Conservation (phyloP, 1,139 yeast genomes). For the Diutina neorugosa region DNA sequence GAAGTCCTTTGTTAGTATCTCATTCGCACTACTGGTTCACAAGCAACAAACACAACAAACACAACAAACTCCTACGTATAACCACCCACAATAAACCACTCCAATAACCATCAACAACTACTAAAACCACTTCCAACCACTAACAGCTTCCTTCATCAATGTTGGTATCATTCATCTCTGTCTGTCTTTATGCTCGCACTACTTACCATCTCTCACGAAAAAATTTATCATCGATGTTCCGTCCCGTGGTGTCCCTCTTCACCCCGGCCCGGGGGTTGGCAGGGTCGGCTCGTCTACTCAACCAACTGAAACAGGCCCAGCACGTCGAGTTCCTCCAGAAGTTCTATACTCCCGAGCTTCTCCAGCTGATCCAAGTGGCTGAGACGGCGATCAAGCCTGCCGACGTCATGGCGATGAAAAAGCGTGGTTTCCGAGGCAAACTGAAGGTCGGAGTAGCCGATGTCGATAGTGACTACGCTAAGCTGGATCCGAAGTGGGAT, state of each 20-base stretch:
- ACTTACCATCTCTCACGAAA: not conserved
- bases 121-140: too few species aligned
- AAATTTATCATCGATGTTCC: not conserved
- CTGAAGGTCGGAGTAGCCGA: constrained; percentile 24
- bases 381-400: constrained; percentile 64
- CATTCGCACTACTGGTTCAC: too few species aligned
- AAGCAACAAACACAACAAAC: too few species aligned
- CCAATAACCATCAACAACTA: too few species aligned
- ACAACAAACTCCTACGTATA: too few species aligned
- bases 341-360: constrained; percentile 65
- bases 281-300: constrained; percentile 1
- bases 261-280: constrained; percentile 1
- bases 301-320: not conserved
- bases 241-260: not conserved
- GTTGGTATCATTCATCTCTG: too few species aligned
- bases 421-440: constrained; percentile 19
- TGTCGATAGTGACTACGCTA: constrained; percentile 18
- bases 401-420: constrained; percentile 21
- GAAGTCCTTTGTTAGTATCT: too few species aligned
- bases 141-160: too few species aligned
- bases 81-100: too few species aligned
- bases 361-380: constrained; percentile 71
- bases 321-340: constrained; percentile 38
- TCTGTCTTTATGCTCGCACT: too few species aligned
- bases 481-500: constrained; percentile 31